A percentile compares a stretch with the other conserved stretches of the same genome.
phyloP scores from a whole-genome alignment of 2,329 filamentous ascomycete species.

The Neofusicoccum sp. region DNA sequence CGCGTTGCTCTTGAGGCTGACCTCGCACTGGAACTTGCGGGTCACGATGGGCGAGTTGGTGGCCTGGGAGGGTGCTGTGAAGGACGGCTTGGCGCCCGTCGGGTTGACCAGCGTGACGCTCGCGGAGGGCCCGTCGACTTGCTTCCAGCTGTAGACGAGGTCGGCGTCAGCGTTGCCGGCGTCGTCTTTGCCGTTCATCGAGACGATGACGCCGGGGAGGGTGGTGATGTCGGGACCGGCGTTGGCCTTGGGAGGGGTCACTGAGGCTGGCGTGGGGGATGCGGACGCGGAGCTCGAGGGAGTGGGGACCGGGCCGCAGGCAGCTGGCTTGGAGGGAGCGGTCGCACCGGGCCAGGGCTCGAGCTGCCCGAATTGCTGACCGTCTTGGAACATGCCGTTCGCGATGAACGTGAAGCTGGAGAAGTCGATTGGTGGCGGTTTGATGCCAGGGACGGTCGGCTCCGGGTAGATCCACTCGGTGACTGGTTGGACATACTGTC shows the following conservation, averaged over 20 bases:
- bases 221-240: slow-evolving; percentile 23
- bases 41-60: slow-evolving; percentile 23
- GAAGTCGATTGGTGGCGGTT: slow-evolving; percentile 29
- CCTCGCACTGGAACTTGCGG: slow-evolving; percentile 31
- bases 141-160: slow-evolving; percentile 34
- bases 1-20: slow-evolving; percentile 28
- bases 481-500: slow-evolving; percentile 43
- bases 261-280: slow-evolving; percentile 24
- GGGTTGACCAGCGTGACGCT: slow-evolving; percentile 26
- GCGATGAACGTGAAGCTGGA: slow-evolving; percentile 37
- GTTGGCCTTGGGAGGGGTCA: background rate
- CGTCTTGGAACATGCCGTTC: slow-evolving; percentile 31
- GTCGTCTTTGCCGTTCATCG: slow-evolving; percentile 31
- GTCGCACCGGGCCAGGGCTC: slow-evolving; percentile 36
- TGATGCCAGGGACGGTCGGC: slow-evolving; percentile 38
- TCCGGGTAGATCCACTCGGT: slow-evolving; percentile 47
- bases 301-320: slow-evolving; percentile 26
- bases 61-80: slow-evolving; percentile 26
- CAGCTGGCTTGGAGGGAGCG: slow-evolving; percentile 29
- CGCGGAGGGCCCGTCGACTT: slow-evolving; percentile 25
- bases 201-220: slow-evolving; percentile 31
- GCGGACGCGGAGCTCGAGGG: slow-evolving; percentile 21
- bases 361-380: slow-evolving; percentile 38
- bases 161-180: slow-evolving; percentile 23
- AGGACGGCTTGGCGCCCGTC: slow-evolving; percentile 24